Evolutionary conservation across 441 rosid genomes (phyloP).

Genomic region (Kokia cookei): DNA sequence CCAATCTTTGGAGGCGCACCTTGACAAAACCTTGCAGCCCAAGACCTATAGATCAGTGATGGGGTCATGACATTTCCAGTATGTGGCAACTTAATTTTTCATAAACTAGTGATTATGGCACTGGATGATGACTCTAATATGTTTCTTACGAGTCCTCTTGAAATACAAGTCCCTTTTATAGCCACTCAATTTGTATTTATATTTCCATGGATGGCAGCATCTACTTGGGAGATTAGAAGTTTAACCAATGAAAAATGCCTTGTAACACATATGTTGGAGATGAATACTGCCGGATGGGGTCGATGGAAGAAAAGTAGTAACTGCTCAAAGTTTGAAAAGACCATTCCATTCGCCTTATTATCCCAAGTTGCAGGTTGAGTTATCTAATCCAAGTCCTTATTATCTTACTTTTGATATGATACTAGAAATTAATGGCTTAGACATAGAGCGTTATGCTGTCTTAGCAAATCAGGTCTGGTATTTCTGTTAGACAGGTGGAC

Average conservation of each 20-base stretch:
- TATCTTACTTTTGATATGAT: background rate
- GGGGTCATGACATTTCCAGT: background rate
- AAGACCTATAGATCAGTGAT: no score
- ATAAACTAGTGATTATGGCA: background rate
- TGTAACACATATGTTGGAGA: constrained; percentile 85
- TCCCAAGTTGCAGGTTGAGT: constrained; percentile 86
- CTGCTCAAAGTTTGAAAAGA: constrained; percentile 86
- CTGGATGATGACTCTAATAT: background rate
- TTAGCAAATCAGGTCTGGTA: constrained; percentile 1
- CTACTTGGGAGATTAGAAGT: constrained; percentile 92
- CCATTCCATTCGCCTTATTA: constrained; percentile 71
- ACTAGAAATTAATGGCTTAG: background rate
- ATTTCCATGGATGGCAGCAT: constrained; percentile 53
- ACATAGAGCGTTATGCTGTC: background rate
- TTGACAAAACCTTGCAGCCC: no score
- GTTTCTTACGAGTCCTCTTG: background rate
- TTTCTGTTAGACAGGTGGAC: background rate
- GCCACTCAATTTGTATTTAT: background rate
- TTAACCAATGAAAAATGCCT: constrained; percentile 62
- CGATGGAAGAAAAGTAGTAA: constrained; percentile 74
- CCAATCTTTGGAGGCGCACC: no score
- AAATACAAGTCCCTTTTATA: background rate
- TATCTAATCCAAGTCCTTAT: constrained; percentile 8
- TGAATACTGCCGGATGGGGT: constrained; percentile 64
- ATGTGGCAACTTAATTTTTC: background rate